Evolutionary conservation across 129 eudicot species (phyloP).

Genomic region (Helichrysum umbraculigerum): DNA sequence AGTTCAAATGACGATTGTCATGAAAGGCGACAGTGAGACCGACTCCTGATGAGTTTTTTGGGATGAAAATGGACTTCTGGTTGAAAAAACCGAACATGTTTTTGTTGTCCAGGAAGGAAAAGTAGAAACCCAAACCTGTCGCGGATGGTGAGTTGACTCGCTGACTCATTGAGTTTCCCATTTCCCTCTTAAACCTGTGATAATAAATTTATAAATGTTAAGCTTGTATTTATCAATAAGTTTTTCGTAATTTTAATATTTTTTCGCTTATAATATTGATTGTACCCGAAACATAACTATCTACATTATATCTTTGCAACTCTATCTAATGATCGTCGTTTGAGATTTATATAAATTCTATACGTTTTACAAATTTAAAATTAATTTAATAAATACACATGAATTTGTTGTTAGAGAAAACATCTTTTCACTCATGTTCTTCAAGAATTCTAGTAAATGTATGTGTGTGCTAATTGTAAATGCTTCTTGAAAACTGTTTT

Average conservation of each 20-base stretch:
- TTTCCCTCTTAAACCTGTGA: constrained; percentile 4
- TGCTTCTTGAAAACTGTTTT: no score
- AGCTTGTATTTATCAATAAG: not conserved
- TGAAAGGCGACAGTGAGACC: constrained; percentile 19
- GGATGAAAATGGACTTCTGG: constrained; percentile 22
- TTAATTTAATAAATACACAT: not conserved
- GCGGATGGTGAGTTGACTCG: constrained; percentile 14
- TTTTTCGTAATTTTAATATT: no score
- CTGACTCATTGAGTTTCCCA: constrained; percentile 26
- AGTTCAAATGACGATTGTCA: constrained; percentile 14
- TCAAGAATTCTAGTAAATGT: no score
- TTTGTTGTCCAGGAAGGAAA: not conserved
- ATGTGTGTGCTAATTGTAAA: not conserved
- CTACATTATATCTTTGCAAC: no score
- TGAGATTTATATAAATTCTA: not conserved
- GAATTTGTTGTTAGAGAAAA: not conserved
- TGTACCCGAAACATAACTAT: no score
- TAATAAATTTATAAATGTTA: not conserved
- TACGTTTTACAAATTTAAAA: no score
- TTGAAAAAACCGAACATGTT: not conserved
- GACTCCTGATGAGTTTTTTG: not conserved
- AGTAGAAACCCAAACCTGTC: constrained; percentile 24
- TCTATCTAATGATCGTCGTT: no score
- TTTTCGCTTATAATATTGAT: no score
- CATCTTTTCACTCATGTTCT: no score